A percentile compares a stretch with the other conserved stretches of the same genome.
These are phyloP conservation scores for Venturia oleaginea DNA, from an alignment of 2,329 filamentous ascomycete genomes.

Conservation along the genomic window DNA sequence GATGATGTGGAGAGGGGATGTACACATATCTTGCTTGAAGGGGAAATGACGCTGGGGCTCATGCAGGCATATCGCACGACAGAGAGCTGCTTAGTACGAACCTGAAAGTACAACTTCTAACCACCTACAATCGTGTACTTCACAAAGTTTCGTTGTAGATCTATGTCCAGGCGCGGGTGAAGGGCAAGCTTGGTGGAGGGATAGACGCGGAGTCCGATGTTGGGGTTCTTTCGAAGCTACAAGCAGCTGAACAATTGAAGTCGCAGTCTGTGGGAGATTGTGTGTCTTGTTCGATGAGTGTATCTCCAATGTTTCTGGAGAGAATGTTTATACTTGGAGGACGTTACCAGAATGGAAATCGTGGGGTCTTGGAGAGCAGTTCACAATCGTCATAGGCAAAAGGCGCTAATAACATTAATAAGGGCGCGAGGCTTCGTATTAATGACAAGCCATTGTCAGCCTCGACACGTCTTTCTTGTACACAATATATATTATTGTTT, in stretches of 20 bases:
- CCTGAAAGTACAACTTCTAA: background rate
- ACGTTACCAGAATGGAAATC: background rate
- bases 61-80: background rate
- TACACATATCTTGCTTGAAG: background rate
- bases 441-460: background rate
- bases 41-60: background rate
- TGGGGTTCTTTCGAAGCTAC: background rate
- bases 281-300: background rate
- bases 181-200: background rate
- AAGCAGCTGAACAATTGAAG: background rate
- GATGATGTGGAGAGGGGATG: background rate
- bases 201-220: background rate
- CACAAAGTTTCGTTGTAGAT: background rate
- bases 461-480: background rate
- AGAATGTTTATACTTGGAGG: background rate
- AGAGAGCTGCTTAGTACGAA: background rate
- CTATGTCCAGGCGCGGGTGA: background rate
- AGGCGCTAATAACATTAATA: background rate
- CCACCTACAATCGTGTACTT: background rate
- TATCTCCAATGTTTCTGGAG: background rate
- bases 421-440: background rate
- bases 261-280: background rate
- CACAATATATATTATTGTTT: background rate
- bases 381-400: no score
- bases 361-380: background rate